Base-by-base conservation (phyloP, 768 basidiomycete species). In the Hygrocybe punicea region DNA sequence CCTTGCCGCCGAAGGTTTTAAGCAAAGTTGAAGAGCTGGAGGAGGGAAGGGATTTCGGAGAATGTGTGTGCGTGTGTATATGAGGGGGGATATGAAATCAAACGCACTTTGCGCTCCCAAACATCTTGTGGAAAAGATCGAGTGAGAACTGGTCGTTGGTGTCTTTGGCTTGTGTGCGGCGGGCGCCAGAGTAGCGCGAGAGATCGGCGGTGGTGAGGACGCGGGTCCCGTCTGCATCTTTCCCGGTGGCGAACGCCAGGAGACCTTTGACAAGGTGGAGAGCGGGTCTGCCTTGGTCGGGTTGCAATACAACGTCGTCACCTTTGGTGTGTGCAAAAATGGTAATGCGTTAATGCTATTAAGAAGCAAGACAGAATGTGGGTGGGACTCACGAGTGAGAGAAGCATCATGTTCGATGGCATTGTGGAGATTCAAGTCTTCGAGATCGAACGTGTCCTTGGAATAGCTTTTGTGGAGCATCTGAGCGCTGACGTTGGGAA, bases 401-500 rank as follows among this genome's bases (percentile, higher is more conserved):
- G 84, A 86, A 0, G 74, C 85, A 62, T 88, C 85, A 61, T 88
- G 85, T 60, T 88, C 87, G 54, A 89, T 89, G 6, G 85, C 84
- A 58, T 89, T 90, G 68, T 91, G 90, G 11, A 86, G 65, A 64
- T 82, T 81, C 40, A 92, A 74, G 34, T 91, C 88, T 8, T 73
- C 71, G 11, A 92, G 72, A 63, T 91, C 81, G 60, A 89, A 81
- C 6, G 73, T 81, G 55, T 84, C 89, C 73, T 72, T 77, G 54
- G 62, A 59, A 61, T 88, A 91, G 21, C 71, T 74, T 59, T 79
- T 83, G 6, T 77, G 73, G 54, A 92, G 68, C 71, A 85, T 73
- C 6, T 73, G 66, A 3, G 90, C 86, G 0, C 81, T 78, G 64
- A 71, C 81, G 54, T 81, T 81, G 6, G 87, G 83, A 0, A 87